These are phyloP conservation scores for Trypanosoma melophagium DNA, from an alignment of 208 protist species.

Conservation along the genomic window DNA sequence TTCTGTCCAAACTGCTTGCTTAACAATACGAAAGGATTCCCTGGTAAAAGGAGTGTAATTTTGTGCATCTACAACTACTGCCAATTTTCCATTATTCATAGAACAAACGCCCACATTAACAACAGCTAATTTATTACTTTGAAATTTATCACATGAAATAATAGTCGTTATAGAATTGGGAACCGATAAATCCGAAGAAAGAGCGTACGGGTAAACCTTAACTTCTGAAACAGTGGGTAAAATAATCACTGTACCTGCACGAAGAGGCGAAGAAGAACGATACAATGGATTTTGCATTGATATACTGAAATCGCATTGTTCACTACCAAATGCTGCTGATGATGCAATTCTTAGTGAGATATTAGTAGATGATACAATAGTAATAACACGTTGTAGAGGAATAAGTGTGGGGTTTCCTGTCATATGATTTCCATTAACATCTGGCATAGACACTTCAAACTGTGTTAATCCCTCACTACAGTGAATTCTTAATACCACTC, in stretches of 20 bases:
- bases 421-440: not conserved
- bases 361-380: conserved; percentile 1
- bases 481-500: conserved; percentile 4
- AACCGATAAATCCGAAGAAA: not conserved
- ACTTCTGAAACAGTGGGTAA: conserved; percentile 11
- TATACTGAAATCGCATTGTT: conserved; percentile 20
- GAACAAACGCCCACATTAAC: conserved; percentile 4
- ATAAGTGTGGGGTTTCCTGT: not conserved
- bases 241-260: conserved; percentile 9
- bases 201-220: not conserved
- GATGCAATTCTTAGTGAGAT: conserved; percentile 2
- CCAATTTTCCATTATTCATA: not conserved
- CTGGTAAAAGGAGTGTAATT: conserved; percentile 7
- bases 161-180: not conserved
- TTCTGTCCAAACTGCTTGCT: conserved; percentile 9
- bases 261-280: not conserved
- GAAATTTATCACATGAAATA: not conserved
- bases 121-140: not conserved
- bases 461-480: conserved; percentile 15
- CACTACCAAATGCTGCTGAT: conserved; percentile 27
- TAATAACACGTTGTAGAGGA: conserved; percentile 8
- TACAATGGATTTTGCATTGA: conserved; percentile 1
- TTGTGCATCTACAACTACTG: conserved; percentile 4
- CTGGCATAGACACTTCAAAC: conserved; percentile 15
- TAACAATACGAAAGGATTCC: conserved; percentile 12